Base-by-base conservation (phyloP, 257 asterid genomes). In the Solanum gracilifrons region DNA sequence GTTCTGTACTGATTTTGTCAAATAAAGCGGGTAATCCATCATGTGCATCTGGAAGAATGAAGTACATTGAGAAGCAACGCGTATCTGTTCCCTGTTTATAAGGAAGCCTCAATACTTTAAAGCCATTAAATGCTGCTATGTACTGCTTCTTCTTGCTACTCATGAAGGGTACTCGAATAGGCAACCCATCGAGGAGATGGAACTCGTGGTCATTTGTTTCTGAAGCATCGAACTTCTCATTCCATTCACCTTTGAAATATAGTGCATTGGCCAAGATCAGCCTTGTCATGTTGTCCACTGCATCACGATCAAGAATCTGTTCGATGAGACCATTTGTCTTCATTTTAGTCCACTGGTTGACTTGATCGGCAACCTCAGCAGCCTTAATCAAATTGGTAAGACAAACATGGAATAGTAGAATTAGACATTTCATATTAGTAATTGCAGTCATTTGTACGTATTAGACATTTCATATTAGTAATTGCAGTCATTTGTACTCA, bases 221-320 rank as follows among this genome's bases (percentile, higher is more conserved):
- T 12, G 91, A 86, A 60, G 89, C 84, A 32, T 91, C 77, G 35
- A 89, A 91, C 86, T 89, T 88, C 20, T 85, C 84, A 5, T 85
- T 82, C 93, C 90, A 87, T 7, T 39, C 86, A 62, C 91, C 92
- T 88, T 91, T 89, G 7, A 88, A 89, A 74, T 88, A 89, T 15
- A n/a, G n/a, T n/a, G n/a, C 92, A 75, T 89, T 88, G 7, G 89
- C 92, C 13, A 91, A n/a, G n/a, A n/a, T n/a, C n/a, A n/a, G n/a
- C n/a, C n/a, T n/a, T n/a, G n/a, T n/a, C n/a, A n/a, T n/a, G 48
- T 31, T 18, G 85, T 88, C 58, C 1, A 89, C 73, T 0, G 91
- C 64, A 15, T 60, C 90, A 31, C 73, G 51, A 64, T 89, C 89
- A 75, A 89, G 91, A 68, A 90, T 87, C 15, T 88, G 87, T 85